Conservation (phyloP, 2,329 filamentous ascomycete species). For the Ilyonectria destructans region DNA sequence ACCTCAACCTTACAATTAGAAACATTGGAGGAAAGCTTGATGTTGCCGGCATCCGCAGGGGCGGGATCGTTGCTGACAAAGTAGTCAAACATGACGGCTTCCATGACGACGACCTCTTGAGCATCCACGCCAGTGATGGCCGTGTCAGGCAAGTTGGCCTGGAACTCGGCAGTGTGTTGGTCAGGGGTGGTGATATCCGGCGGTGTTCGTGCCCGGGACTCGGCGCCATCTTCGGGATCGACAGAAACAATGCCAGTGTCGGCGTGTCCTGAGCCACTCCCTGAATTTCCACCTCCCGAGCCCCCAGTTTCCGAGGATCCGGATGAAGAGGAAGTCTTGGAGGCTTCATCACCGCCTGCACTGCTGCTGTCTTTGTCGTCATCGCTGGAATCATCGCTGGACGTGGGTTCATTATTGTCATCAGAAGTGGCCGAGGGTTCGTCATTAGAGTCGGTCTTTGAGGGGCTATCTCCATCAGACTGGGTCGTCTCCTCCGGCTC, state of each 20-base stretch:
- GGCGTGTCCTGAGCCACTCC: background rate
- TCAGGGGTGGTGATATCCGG: constrained; percentile 17
- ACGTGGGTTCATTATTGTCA: background rate
- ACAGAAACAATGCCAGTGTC: constrained; percentile 25
- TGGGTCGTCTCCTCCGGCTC: background rate
- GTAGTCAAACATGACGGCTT: constrained; percentile 31
- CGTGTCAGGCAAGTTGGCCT: constrained; percentile 20
- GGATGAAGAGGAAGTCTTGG: background rate
- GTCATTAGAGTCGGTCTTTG: background rate
- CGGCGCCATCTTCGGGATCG: constrained; percentile 7
- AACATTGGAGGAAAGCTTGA: constrained; percentile 23
- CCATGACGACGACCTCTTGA: constrained; percentile 25
- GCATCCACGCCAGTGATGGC: constrained; percentile 23
- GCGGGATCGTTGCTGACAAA: constrained; percentile 23
- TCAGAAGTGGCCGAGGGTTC: background rate
- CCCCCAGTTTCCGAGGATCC: background rate
- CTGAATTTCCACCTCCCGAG: background rate
- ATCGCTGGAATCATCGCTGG: background rate
- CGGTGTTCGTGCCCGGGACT: constrained; percentile 8
- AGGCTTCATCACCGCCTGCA: background rate
- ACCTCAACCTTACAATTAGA: constrained; percentile 24
- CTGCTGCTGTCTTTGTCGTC: constrained; percentile 3
- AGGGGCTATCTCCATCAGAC: background rate
- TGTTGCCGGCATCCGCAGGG: constrained; percentile 6
- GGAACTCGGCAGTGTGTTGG: constrained; percentile 23